Evolutionary conservation across 805 yeast genomes (phyloP).

Genomic region (Peterozyma xylosa): DNA sequence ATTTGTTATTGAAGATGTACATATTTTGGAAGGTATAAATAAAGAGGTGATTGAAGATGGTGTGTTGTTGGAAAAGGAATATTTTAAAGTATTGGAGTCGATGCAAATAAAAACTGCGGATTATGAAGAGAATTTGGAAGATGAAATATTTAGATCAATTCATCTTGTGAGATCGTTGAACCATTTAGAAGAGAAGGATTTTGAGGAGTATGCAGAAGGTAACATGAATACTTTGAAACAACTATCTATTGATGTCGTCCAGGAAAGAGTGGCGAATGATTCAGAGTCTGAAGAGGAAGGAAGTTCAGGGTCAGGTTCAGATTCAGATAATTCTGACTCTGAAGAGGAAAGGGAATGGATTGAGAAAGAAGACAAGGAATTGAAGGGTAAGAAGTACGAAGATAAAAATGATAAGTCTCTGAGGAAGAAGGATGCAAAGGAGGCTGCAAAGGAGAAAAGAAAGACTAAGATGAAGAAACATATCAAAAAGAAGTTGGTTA

Average conservation of each 20-base stretch:
- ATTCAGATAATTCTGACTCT: conserved; percentile 22
- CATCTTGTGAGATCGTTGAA: conserved; percentile 75
- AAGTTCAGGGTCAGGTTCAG: conserved; percentile 17
- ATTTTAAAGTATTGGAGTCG: conserved; percentile 30
- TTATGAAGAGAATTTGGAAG: conserved; percentile 54
- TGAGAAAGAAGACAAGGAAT: conserved; percentile 23
- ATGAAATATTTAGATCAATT: conserved; percentile 78
- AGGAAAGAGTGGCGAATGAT: conserved; percentile 24
- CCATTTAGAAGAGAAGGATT: conserved; percentile 86
- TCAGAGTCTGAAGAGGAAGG: conserved; percentile 15
- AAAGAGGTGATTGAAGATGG: conserved; percentile 30
- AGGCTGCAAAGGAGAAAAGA: conserved; percentile 70
- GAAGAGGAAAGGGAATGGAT: conserved; percentile 27
- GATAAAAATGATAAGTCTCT: conserved; percentile 73
- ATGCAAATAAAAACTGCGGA: conserved; percentile 51
- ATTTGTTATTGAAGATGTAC: conserved; percentile 51
- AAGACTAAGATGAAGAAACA: conserved; percentile 79
- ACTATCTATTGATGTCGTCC: conserved; percentile 36
- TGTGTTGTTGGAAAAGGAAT: conserved; percentile 18
- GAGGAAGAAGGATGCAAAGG: conserved; percentile 71
- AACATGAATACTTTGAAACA: conserved; percentile 65
- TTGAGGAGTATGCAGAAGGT: conserved; percentile 70
- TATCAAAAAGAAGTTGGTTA: conserved; percentile 68
- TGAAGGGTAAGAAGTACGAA: conserved; percentile 70
- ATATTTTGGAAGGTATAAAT: conserved; percentile 28